phyloP scores from a whole-genome alignment of 371 early-diverging fungal genomes.

The Apophysomyces trapeziformis region DNA sequence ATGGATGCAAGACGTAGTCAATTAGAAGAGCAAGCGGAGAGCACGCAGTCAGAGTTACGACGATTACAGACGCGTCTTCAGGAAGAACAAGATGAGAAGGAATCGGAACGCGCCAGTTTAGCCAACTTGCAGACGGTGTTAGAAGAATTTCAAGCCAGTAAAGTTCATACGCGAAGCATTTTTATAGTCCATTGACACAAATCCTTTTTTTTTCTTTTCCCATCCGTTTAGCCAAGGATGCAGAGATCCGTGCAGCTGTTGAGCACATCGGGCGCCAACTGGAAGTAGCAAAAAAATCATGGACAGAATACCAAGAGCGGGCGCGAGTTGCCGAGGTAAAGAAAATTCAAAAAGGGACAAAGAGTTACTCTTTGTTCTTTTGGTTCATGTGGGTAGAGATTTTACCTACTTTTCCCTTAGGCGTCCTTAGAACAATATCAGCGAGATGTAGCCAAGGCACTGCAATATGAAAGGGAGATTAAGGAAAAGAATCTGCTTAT shows the following conservation, averaged over 20 bases:
- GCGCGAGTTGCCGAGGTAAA: slow-evolving; percentile 65
- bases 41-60: slow-evolving; percentile 49
- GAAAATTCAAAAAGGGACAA: too few species aligned
- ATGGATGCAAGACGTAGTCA: slow-evolving; percentile 59
- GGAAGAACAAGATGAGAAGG: slow-evolving; percentile 45
- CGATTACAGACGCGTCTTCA: slow-evolving; percentile 27
- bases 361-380: neutral
- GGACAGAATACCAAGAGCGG: slow-evolving; percentile 64
- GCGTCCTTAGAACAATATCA: slow-evolving; percentile 51
- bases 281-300: slow-evolving; percentile 49
- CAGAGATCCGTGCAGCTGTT: slow-evolving; percentile 80
- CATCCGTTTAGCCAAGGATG: slow-evolving; percentile 56
- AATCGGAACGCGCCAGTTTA: slow-evolving; percentile 70
- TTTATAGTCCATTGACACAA: neutral
- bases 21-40: slow-evolving; percentile 45
- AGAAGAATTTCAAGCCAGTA: slow-evolving; percentile 85
- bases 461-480: slow-evolving; percentile 73
- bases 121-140: slow-evolving; percentile 84
- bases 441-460: slow-evolving; percentile 61
- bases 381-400: too few species aligned
- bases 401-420: neutral
- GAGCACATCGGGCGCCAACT: slow-evolving; percentile 69
- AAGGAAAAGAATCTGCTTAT: slow-evolving; percentile 75
- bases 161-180: slow-evolving; percentile 17
- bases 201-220: slow-evolving; percentile 11